Evolutionary conservation across 2,329 filamentous ascomycete species (phyloP).

Genomic region (Tolypocladium tundrense): DNA sequence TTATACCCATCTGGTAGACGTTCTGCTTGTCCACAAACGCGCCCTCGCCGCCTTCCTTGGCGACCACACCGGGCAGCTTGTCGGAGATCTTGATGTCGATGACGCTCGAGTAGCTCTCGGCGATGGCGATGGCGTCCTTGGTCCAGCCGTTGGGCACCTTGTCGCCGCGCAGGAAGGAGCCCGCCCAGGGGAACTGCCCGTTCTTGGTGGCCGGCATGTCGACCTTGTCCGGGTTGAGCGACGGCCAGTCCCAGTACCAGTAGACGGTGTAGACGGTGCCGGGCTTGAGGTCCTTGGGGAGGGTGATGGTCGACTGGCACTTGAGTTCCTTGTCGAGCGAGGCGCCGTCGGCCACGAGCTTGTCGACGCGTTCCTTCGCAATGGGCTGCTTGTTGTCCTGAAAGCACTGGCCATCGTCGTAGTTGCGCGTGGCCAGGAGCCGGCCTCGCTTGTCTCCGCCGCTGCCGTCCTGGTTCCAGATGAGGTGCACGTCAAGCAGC

Average conservation of each 20-base stretch:
- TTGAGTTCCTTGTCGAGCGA: constrained; percentile 50
- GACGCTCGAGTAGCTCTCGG: constrained; percentile 31
- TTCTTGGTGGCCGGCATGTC: constrained; percentile 27
- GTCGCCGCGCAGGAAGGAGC: constrained; percentile 28
- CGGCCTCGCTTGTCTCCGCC: constrained; percentile 71
- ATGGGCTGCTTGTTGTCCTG: constrained; percentile 57
- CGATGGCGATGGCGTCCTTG: constrained; percentile 20
- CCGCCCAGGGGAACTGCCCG: constrained; percentile 31
- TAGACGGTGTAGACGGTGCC: constrained; percentile 70
- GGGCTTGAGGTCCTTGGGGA: constrained; percentile 55
- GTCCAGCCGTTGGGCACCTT: constrained; percentile 25
- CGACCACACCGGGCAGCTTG: constrained; percentile 11
- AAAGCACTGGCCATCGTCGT: constrained; percentile 85
- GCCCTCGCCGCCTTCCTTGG: constrained; percentile 11
- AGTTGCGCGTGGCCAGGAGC: constrained; percentile 69
- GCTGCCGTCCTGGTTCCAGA: constrained; percentile 70
- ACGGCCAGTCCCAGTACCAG: constrained; percentile 96
- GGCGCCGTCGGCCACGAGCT: constrained; percentile 43
- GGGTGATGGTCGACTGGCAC: constrained; percentile 72
- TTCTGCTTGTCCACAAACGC: constrained; percentile 26
- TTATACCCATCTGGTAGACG: constrained; percentile 32
- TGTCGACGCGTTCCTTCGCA: constrained; percentile 45
- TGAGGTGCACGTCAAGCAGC: constrained; percentile 55
- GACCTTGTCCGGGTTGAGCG: constrained; percentile 33
- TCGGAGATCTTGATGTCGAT: constrained; percentile 28